Evolutionary conservation across 352 stramenopile genomes (phyloP), one percentile per base, ranked within the genome.

Genomic region (Pythium dissimile): DNA sequence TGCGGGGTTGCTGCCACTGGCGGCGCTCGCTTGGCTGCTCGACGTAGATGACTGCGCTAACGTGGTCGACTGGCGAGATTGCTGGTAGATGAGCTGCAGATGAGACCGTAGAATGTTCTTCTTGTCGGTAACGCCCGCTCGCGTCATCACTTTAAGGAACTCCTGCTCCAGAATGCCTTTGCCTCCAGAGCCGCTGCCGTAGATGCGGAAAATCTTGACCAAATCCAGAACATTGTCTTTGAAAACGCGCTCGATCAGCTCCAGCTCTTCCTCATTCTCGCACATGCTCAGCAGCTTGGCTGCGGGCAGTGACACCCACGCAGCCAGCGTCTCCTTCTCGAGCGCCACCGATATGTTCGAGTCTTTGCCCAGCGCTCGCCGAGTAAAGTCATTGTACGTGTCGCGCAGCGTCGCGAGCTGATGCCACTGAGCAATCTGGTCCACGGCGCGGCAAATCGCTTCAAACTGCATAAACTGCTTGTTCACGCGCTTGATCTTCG

Each of bases 141-240:
- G 81, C 0, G 80, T 88, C 76, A 92, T 90, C 21, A 92, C 67
- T 57, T 92, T 90, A 27, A 89, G 73, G 45, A 92, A 92, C 21
- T 92, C 80, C 30, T 92, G 83, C 52, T 92, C 83, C 8, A 88
- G 46, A 50, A 92, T 87, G 5, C 74, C 75, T 47, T 88, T 88
- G 0, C 83, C 80, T 15, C 80, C 78, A 0, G 72, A 72, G 1
- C 72, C 79, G 32, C 76, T 87, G 34, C 80, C 78, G 38, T 88
- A 88, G 32, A 88, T 80, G 8, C 77, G 64, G 61, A 89, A 92
- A 11, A 92, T 87, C 51, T 89, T 88, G 59, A 89, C 76, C n/a
- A 92, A 61, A 18, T 88, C 78, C 13, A 92, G 62, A 0, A 90
- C 77, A 23, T 90, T 86, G 15, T 88, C 77, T 37, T 86, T 86